phyloP scores from a whole-genome alignment of 2,329 filamentous ascomycete genomes.

The Epichloe festucae region DNA sequence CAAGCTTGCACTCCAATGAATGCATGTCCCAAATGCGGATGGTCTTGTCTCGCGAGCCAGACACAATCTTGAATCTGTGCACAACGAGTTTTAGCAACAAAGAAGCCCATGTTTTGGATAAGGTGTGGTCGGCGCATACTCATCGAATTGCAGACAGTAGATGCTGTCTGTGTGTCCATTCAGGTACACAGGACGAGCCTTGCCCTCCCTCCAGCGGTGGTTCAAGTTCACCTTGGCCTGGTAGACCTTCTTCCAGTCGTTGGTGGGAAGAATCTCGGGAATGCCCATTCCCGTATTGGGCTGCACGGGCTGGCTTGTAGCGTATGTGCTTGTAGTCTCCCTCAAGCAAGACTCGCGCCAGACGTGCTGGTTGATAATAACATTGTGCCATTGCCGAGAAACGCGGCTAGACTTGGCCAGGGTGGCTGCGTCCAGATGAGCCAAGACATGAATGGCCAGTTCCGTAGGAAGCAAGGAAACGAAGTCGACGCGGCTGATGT shows the following conservation, averaged over 20 bases:
- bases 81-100: conserved; percentile 2
- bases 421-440: conserved; percentile 39
- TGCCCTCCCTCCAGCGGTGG: conserved; percentile 64
- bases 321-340: conserved; percentile 47
- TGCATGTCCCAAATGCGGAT: conserved; percentile 94
- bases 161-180: conserved; percentile 93
- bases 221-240: conserved; percentile 63
- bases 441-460: conserved; percentile 45
- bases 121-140: conserved; percentile 40
- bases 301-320: conserved; percentile 38
- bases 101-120: too few species aligned
- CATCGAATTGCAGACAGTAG: conserved; percentile 96
- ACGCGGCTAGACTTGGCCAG: conserved; percentile 37
- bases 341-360: conserved; percentile 52
- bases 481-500: conserved; percentile 45
- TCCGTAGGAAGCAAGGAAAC: conserved; percentile 41
- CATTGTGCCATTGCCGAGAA: conserved; percentile 34
- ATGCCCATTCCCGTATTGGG: conserved; percentile 46
- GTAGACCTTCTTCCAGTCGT: conserved; percentile 82
- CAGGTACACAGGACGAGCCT: conserved; percentile 73
- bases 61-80: conserved; percentile 78
- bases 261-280: conserved; percentile 41
- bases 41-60: conserved; percentile 87
- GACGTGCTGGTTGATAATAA: conserved; percentile 41
- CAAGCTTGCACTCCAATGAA: conserved; percentile 69